Evolutionary conservation across 2,329 filamentous ascomycete species (phyloP), one percentile per base, ranked within the genome.

Genomic region (Calonectria honghensis): DNA sequence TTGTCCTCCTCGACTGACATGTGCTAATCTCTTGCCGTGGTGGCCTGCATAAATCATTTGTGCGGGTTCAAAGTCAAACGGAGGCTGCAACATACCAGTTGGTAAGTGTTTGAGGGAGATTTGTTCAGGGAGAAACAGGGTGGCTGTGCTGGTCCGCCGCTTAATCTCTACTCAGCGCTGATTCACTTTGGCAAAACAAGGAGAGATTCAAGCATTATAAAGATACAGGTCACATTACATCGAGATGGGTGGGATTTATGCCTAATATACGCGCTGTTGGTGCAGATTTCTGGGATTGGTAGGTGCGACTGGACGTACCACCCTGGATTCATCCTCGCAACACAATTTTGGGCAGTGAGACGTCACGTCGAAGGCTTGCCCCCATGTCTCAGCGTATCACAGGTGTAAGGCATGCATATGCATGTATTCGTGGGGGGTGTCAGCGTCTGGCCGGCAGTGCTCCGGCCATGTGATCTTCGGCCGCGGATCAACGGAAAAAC

Each of bases 191-290:
- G 10, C 57, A 41, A 41, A 41, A 24, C 32, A 39, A 41, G 7
- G 39, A 63, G 57, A 63, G 24, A 31, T 10, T 24, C 35, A 16
- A 63, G 31, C 52, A 32, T 35, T n/a, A 2, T 11, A 13, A 32
- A 57, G 18, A 11, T 6, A 32, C 29, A 32, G 52, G 52, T 57
- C 35, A 39, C 35, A 63, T 37, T 20, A 29, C 29, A 24, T 18
- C 35, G 27, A 37, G n/a, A 29, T 41, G 35, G 6, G 45, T 48
- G 57, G 37, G 57, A 63, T 24, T 29, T 7, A 27, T 18, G 37
- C 57, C 57, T 63, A 41, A 63, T 63, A 63, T 63, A 63, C n/a
- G 16, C 24, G 13, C 24, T 29, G 57, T 29, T n/a, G 57, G 24
- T 41, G 57, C 35, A 41, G 35, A 63, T 41, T 63, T 63, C 6